Evolutionary conservation across 2,329 filamentous ascomycete genomes (phyloP).

Genomic region (Westerdykella aurantiaca): DNA sequence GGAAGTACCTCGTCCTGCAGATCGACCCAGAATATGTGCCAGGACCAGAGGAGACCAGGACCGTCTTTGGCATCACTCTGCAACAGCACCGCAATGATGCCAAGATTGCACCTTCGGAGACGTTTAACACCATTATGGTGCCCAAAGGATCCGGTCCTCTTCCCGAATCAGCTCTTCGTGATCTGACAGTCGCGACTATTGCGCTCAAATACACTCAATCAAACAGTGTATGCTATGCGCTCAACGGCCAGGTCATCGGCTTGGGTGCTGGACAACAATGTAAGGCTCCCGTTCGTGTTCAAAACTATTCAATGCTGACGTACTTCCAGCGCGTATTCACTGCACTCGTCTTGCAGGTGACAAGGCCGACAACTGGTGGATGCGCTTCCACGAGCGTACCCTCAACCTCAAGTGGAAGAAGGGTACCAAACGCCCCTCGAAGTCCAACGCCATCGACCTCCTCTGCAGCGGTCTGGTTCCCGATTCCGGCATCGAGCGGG

Average conservation of each 20-base stretch:
- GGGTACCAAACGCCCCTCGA: conserved; percentile 91
- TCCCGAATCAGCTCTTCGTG: conserved; percentile 74
- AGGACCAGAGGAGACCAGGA: conserved; percentile 67
- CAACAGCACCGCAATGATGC: conserved; percentile 91
- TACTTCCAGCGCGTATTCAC: conserved; percentile 67
- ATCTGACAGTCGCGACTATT: conserved; percentile 92
- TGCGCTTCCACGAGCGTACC: conserved; percentile 90
- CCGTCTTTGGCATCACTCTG: conserved; percentile 83
- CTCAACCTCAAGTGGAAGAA: conserved; percentile 93
- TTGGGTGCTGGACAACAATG: conserved; percentile 93
- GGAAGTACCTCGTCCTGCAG: conserved; percentile 91
- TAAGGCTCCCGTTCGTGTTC: conserved; percentile 12
- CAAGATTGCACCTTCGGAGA: conserved; percentile 70
- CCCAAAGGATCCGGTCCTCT: conserved; percentile 71
- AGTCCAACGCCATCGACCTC: conserved; percentile 96
- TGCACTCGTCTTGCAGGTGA: conserved; percentile 95
- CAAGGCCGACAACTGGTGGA: conserved; percentile 99
- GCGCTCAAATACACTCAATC: conserved; percentile 96
- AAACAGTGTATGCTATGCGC: conserved; percentile 96
- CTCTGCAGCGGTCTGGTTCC: conserved; percentile 88
- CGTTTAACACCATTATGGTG: conserved; percentile 79
- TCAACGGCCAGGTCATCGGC: conserved; percentile 88
- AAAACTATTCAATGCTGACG: conserved; percentile 1
- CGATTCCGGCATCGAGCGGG: conserved; percentile 73
- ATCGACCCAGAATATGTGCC: conserved; percentile 87